Percentiles rank a stretch among this genome's conserved stretches.
Evolutionary conservation across 257 asterid genomes (phyloP).

Genomic region (Hygrophila difformis): DNA sequence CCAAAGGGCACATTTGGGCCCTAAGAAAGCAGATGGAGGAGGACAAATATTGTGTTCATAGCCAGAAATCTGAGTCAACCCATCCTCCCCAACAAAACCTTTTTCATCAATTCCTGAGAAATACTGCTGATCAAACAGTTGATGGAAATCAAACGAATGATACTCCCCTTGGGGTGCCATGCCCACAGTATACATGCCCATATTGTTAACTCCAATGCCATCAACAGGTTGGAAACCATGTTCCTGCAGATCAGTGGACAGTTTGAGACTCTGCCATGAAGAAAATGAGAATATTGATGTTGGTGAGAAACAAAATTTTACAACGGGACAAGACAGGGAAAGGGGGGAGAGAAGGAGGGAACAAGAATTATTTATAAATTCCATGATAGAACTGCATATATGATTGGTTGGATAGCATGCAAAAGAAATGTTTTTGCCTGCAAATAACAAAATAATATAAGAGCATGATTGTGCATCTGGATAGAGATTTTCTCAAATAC

Average conservation of each 20-base stretch:
- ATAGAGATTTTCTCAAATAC: neutral
- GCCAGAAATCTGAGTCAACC: slow-evolving; percentile 38
- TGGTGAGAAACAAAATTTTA: no score
- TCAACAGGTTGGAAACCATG: slow-evolving; percentile 49
- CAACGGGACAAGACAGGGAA: neutral
- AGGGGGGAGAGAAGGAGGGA: neutral
- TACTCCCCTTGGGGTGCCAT: slow-evolving; percentile 42
- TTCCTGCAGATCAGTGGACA: slow-evolving; percentile 42
- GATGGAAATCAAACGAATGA: slow-evolving; percentile 49
- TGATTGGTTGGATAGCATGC: neutral
- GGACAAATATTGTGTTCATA: slow-evolving; percentile 58
- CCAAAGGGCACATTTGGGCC: slow-evolving; percentile 98
- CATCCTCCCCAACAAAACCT: slow-evolving; percentile 44
- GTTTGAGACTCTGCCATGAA: slow-evolving; percentile 42
- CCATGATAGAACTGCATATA: no score
- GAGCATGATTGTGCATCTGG: neutral
- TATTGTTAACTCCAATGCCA: slow-evolving; percentile 37
- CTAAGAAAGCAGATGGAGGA: slow-evolving; percentile 91
- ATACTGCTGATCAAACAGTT: slow-evolving; percentile 56
- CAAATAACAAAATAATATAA: neutral
- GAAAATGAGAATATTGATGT: no score
- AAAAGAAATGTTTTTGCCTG: neutral
- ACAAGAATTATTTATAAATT: no score
- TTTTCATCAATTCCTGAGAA: slow-evolving; percentile 45
- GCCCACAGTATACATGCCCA: slow-evolving; percentile 40